These are phyloP conservation scores for Pseudogymnoascus sp. DNA, from an alignment of 2,329 filamentous ascomycete species.

Conservation along the genomic window DNA sequence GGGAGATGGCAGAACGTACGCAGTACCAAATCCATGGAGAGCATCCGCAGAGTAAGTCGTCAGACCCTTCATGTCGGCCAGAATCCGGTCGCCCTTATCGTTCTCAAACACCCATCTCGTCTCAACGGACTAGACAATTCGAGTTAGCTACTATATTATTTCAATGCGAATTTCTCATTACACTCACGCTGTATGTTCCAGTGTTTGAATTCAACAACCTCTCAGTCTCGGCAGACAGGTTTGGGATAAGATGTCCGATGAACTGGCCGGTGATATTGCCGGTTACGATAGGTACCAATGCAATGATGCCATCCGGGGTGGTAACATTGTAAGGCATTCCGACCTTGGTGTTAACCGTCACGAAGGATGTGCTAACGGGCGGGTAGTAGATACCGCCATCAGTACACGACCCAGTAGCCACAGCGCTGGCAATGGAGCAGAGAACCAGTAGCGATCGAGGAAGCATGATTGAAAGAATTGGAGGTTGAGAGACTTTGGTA, in stretches of 20 bases:
- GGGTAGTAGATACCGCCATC: not conserved
- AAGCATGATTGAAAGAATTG: not conserved
- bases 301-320: not conserved
- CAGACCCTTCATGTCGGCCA: not conserved
- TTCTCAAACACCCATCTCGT: not conserved
- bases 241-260: not conserved
- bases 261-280: not conserved
- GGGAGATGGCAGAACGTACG: not conserved
- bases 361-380: not conserved
- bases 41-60: not conserved
- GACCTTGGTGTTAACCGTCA: not conserved
- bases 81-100: not conserved
- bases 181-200: not conserved
- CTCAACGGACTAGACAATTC: not conserved
- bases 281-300: not conserved
- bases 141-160: not conserved
- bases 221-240: not conserved
- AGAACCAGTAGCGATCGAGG: not conserved
- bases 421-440: not conserved
- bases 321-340: not conserved
- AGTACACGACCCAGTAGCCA: not conserved
- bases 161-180: not conserved
- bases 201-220: not conserved
- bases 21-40: constrained; percentile 3
- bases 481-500: not conserved